A percentile compares a stretch with the other conserved stretches of the same genome.
Evolutionary conservation across 306 rosid species (phyloP).

Genomic region (Vigna trinervia): DNA sequence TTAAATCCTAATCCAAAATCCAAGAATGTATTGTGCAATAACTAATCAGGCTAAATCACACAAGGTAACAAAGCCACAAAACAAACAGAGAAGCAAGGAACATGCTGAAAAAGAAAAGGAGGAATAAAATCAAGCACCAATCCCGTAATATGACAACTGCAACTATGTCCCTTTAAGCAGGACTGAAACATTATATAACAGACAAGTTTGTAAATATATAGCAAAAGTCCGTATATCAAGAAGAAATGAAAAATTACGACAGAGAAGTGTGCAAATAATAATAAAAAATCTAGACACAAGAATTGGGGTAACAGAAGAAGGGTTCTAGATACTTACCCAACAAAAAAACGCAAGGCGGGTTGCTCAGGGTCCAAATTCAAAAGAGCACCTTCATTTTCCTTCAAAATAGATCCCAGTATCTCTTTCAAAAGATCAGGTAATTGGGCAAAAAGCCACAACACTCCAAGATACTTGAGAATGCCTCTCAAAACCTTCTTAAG

Average conservation of each 20-base stretch:
- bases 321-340: constrained; percentile 68
- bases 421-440: constrained; percentile 93
- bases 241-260: constrained; percentile 2
- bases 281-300: neutral
- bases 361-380: constrained; percentile 98
- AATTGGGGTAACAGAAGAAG: neutral
- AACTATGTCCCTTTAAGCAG: neutral
- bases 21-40: neutral
- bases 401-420: constrained; percentile 93
- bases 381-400: constrained; percentile 97
- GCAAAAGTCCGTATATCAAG: constrained; percentile 12
- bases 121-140: neutral
- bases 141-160: constrained; percentile 2
- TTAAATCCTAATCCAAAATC: constrained; percentile 3
- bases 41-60: neutral
- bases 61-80: constrained; percentile 7
- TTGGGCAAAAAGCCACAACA: constrained; percentile 97
- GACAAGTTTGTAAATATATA: neutral
- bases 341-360: constrained; percentile 98
- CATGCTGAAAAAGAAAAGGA: neutral
- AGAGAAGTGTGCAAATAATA: neutral
- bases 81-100: constrained; percentile 26
- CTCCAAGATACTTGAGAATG: constrained; percentile 98
- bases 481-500: constrained; percentile 98
- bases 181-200: neutral